Evolutionary conservation across 1,284 basidiomycete genomes (phyloP).

Genomic region (Peniophora sp.): DNA sequence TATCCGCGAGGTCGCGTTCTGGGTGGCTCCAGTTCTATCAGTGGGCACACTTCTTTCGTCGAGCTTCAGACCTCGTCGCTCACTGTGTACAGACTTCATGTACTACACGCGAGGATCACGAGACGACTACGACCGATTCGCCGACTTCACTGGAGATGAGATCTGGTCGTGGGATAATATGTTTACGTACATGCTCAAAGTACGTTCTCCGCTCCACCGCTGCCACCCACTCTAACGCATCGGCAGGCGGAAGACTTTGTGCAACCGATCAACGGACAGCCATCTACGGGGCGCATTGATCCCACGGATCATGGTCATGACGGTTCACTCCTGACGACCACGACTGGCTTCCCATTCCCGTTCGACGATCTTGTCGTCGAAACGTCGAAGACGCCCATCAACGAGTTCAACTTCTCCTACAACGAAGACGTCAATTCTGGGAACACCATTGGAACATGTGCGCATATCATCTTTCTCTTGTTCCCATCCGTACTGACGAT

Average conservation of each 20-base stretch:
- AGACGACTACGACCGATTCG: neutral
- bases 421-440: constrained; percentile 16
- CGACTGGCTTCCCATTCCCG: constrained; percentile 6
- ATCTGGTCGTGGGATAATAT: neutral
- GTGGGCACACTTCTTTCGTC: neutral
- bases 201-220: neutral
- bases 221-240: neutral
- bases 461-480: neutral
- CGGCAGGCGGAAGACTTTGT: constrained; percentile 9
- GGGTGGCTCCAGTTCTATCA: neutral
- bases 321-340: constrained; percentile 12
- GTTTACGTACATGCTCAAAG: neutral
- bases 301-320: constrained; percentile 12
- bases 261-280: constrained; percentile 11
- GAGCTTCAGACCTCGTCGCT: neutral
- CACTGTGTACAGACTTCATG: neutral
- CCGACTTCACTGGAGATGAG: neutral
- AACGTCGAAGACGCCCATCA: constrained; percentile 5
- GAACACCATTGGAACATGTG: constrained; percentile 13
- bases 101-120: neutral
- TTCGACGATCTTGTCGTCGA: constrained; percentile 10
- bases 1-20: neutral
- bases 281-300: constrained; percentile 13
- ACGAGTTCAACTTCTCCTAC: constrained; percentile 14
- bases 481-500: neutral